Evolutionary conservation across 768 basidiomycete species (phyloP), one percentile per base, ranked within the genome.

Genomic region (Strobilomyces echinocephalus): DNA sequence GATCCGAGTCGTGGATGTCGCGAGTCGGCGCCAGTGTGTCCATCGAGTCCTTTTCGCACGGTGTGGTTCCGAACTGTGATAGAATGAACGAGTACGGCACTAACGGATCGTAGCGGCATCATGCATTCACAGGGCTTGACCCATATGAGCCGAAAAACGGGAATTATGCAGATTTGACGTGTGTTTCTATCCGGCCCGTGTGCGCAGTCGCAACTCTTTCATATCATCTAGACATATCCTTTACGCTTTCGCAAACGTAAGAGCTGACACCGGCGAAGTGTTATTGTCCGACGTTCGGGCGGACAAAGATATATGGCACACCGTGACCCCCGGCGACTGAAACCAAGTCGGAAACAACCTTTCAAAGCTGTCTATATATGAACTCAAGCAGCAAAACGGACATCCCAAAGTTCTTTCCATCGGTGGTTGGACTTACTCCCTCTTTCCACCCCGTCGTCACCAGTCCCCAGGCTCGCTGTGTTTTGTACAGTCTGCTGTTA

Each of bases 271-370:
- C 1, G 95, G 95, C 38, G 90, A 91, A 63, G 95, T 97, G 18
- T 72, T 81, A 62, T 71, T 98, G 49, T 95, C 92, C 35, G 97
- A 99, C 62, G 68, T 76, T 2, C 97, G 95, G 95, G 87, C 94
- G 0, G 97, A 99, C 75, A 83, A 95, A 63, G 92, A 98, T 67
- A 98, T 98, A n/a, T n/a, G n/a, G n/a, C n/a, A 43, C 97, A 98
- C 68, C 95, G 95, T n/a, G n/a, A n/a, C n/a, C 67, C 85, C 88
- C 0, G 90, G 87, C 8, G 97, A 99, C 70, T 99, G 97, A 97
- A 88, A 94, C 60, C 95, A 98, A 49, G 67, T 66, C 26, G 94
- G 93, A 41, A 85, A 78, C 57, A 97, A 98, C 69, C 81, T 98
- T 16, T 98, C 73, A 97, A 95, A 67, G 90, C 89, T 46, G 81